phyloP scores from a whole-genome alignment of 768 basidiomycete species.

The Leucocoprinus birnbaumii region DNA sequence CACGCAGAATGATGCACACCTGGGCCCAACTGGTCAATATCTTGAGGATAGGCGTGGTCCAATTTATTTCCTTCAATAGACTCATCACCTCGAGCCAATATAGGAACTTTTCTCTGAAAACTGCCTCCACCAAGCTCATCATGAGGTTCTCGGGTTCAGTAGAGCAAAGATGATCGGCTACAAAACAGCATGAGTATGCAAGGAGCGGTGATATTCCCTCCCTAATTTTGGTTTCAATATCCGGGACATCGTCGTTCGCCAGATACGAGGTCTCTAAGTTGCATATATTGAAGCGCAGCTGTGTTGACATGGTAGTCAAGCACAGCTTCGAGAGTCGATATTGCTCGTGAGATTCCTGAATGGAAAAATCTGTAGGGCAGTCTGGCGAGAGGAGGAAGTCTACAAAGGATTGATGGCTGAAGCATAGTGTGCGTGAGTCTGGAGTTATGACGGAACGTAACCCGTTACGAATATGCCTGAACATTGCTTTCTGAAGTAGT shows the following conservation, averaged over 20 bases:
- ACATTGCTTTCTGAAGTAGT: neutral
- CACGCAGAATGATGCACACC: slow-evolving; percentile 10
- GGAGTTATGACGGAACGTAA: slow-evolving; percentile 19
- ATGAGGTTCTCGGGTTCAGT: neutral
- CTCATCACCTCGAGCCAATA: slow-evolving; percentile 32
- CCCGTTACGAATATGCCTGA: slow-evolving; percentile 18
- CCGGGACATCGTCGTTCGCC: slow-evolving; percentile 22
- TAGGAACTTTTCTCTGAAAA: slow-evolving; percentile 22
- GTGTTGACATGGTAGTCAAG: slow-evolving; percentile 23
- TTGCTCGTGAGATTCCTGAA: slow-evolving; percentile 17
- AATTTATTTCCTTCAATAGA: slow-evolving; percentile 17
- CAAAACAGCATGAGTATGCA: slow-evolving; percentile 27
- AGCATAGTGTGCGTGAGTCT: slow-evolving; percentile 12
- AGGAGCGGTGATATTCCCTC: slow-evolving; percentile 22
- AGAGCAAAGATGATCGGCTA: slow-evolving; percentile 23
- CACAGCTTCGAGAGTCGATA: slow-evolving; percentile 17
- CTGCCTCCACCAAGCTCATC: slow-evolving; percentile 13
- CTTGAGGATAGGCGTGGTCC: neutral
- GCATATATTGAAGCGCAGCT: slow-evolving; percentile 33
- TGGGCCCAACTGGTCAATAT: slow-evolving; percentile 10
- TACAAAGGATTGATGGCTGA: slow-evolving; percentile 24
- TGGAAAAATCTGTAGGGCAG: slow-evolving; percentile 16
- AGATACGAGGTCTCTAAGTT: slow-evolving; percentile 25
- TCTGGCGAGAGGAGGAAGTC: slow-evolving; percentile 20
- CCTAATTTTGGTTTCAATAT: slow-evolving; percentile 18